Evolutionary conservation across 768 basidiomycete genomes (phyloP).

Genomic region (Termitomyces heimii): DNA sequence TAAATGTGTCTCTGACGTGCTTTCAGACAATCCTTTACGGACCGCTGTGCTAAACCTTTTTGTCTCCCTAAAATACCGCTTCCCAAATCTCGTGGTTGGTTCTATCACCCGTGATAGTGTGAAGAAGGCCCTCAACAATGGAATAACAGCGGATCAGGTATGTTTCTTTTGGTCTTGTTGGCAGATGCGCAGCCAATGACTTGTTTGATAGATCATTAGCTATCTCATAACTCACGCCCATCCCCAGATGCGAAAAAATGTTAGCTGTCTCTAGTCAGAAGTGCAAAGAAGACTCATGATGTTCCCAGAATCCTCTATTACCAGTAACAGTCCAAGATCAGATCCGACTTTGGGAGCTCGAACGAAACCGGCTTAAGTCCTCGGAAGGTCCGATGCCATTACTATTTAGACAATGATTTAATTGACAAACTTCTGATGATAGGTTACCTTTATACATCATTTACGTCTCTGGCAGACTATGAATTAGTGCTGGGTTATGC

Average conservation of each 20-base stretch:
- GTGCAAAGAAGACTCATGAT: constrained; percentile 7
- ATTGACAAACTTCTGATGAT: constrained; percentile 17
- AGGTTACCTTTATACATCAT: constrained; percentile 88
- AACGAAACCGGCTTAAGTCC: constrained; percentile 85
- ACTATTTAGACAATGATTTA: constrained; percentile 17
- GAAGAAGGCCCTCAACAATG: constrained; percentile 87
- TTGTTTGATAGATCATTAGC: constrained; percentile 73
- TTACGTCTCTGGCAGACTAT: constrained; percentile 83
- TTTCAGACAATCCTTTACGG: constrained; percentile 86
- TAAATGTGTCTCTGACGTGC: constrained; percentile 13
- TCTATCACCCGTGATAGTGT: constrained; percentile 94
- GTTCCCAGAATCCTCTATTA: constrained; percentile 73
- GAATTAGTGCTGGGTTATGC: constrained; percentile 85
- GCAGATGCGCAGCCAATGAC: constrained; percentile 9
- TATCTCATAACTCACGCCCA: constrained; percentile 94
- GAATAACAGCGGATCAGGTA: constrained; percentile 96
- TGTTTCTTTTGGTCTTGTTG: constrained; percentile 17
- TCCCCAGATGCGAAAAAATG: constrained; percentile 96
- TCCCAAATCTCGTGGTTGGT: constrained; percentile 96
- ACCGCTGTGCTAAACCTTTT: constrained; percentile 95
- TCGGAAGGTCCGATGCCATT: constrained; percentile 61
- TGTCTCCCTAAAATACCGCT: constrained; percentile 86
- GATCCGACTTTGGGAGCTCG: constrained; percentile 95
- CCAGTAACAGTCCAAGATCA: constrained; percentile 99
- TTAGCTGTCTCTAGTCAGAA: constrained; percentile 25